Evolutionary conservation across 2,329 filamentous ascomycete species (phyloP), one percentile per base, ranked within the genome.

Genomic region (Aphanocladium album): DNA sequence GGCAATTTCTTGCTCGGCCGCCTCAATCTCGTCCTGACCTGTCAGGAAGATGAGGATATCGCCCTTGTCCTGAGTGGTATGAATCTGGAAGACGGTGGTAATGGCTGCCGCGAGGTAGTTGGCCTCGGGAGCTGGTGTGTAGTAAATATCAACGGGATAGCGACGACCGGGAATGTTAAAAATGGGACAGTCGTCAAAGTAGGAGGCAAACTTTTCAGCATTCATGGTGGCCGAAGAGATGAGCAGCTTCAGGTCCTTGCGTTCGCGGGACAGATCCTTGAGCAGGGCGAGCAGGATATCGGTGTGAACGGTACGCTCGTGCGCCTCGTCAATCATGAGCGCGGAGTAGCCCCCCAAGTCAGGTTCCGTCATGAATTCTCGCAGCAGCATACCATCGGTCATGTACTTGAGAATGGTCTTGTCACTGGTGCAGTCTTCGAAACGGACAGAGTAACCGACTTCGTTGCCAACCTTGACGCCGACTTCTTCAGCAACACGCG

Each of bases 181-280:
- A 62, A 98, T 96, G 0, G 93, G 93, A 0, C 90, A 90, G 67
- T 93, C 88, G 69, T 96, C 91, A 70, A 97, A 97, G 71, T 96
- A 99, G 25, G 87, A 82, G 2, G 91, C 88, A 71, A 99, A 98
- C 69, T 96, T 96, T 68, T 92, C 86, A 0, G 93, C 93, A 70
- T 98, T 92, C 81, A 98, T 91, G 0, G 95, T 98, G 0, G 95
- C 95, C 0, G 91, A 96, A 2, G 91, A 95, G 60, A 99, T 96
- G 35, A 99, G 80, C 0, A 99, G 77, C 72, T 93, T 96, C 57
- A 99, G 76, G 63, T 98, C 93, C 3, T 89, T 90, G 46, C 95
- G 80, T 57, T 90, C 89, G 63, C 89, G 83, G 0, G 90, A 88
- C 63, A 98, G 83, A 76, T 98, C 93, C 70, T 97, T 97, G 61